phyloP scores from a whole-genome alignment of 2,329 filamentous ascomycete genomes.

The Dactylellina cionopaga region DNA sequence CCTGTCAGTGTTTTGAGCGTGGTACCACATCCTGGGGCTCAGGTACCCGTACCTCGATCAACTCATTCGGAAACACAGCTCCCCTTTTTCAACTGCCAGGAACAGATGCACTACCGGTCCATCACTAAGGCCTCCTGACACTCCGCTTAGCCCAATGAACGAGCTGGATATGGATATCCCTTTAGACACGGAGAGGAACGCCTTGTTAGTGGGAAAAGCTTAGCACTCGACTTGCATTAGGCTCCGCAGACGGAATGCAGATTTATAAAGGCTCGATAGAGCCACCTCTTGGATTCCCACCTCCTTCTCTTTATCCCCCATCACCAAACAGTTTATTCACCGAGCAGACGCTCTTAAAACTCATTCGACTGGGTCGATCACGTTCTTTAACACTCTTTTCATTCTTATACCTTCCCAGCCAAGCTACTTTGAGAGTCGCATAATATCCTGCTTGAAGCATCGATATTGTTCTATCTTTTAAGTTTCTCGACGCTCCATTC shows the following conservation, averaged over 20 bases:
- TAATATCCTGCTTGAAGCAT: conserved; percentile 53
- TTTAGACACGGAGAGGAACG: conserved; percentile 45
- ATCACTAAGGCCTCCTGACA: conserved; percentile 48
- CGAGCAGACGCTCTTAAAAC: conserved; percentile 41
- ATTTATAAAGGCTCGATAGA: conserved; percentile 52
- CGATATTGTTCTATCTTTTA: conserved; percentile 52
- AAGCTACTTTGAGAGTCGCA: conserved; percentile 40
- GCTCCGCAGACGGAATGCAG: conserved; percentile 45
- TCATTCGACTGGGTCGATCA: conserved; percentile 52
- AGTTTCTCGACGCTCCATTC: conserved; percentile 49
- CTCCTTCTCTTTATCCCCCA: conserved; percentile 27
- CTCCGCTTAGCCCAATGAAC: conserved; percentile 37
- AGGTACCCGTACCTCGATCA: conserved; percentile 50
- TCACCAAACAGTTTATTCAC: conserved; percentile 47
- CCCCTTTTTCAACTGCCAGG: conserved; percentile 52
- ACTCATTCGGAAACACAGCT: conserved; percentile 34
- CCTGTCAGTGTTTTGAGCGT: conserved; percentile 38
- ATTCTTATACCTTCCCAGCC: conserved; percentile 37
- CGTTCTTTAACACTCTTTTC: conserved; percentile 51
- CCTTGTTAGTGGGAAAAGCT: conserved; percentile 43
- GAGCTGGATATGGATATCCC: conserved; percentile 28
- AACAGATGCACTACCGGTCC: conserved; percentile 26
- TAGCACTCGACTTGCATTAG: conserved; percentile 37
- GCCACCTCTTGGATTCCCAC: conserved; percentile 38
- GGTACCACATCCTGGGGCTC: conserved; percentile 42